These are phyloP conservation scores for Pistacia integerrima DNA, from an alignment of 345 rosid genomes.

Conservation along the genomic window DNA sequence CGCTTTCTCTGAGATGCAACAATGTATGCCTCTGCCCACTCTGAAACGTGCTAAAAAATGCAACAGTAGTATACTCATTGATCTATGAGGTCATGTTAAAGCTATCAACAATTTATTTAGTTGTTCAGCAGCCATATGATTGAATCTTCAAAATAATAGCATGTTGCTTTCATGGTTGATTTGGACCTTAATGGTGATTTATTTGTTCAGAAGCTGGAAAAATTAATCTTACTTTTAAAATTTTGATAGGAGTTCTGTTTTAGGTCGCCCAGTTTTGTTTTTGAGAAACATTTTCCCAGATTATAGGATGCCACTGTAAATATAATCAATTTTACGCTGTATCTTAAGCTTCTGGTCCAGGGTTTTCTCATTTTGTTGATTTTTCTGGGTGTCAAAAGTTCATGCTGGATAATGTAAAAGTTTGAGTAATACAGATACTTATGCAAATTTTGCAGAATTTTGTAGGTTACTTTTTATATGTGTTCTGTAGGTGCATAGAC, in stretches of 20 bases:
- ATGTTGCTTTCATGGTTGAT: neutral
- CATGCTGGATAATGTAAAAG: neutral
- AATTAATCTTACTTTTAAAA: neutral
- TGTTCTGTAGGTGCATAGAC: slow-evolving; percentile 79
- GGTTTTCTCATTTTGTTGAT: slow-evolving; percentile 10
- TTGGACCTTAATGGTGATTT: neutral
- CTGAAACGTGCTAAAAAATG: neutral
- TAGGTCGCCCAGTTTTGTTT: neutral
- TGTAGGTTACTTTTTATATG: neutral
- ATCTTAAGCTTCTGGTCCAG: neutral
- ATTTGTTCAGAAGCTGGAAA: neutral
- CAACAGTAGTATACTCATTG: neutral
- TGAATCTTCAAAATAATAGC: neutral
- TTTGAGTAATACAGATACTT: neutral
- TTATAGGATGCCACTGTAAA: neutral
- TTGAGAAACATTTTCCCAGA: neutral
- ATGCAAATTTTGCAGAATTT: neutral
- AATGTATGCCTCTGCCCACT: neutral
- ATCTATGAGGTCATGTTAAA: neutral
- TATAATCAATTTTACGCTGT: neutral
- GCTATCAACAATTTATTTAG: neutral
- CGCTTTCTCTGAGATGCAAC: neutral
- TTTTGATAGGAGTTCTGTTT: neutral
- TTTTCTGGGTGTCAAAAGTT: neutral
- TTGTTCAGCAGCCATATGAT: neutral